Base-by-base conservation (phyloP, 2,329 filamentous ascomycete genomes). In the Colletotrichum gigasporum region DNA sequence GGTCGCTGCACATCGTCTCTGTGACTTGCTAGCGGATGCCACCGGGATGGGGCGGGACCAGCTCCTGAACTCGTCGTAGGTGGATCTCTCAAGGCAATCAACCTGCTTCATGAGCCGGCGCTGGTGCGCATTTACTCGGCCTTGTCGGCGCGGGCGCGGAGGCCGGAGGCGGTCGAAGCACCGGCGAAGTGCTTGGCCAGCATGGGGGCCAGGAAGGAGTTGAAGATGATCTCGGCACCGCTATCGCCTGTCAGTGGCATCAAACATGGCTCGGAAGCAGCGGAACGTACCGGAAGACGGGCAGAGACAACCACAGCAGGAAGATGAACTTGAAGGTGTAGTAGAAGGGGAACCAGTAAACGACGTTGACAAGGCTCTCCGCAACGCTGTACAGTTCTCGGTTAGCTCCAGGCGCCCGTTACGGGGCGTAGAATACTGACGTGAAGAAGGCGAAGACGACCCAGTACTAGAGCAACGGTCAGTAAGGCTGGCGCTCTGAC, bases 261-360 rank as follows among this genome's bases (percentile, higher is more conserved):
- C 69, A 5, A 34, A 11, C 14, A n/a, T 24, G 32, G 20, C 24
- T 24, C 16, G 32, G 48, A 44, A 22, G 16, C 54, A 24, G n/a
- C 41, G 24, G n/a, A 42, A 83, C 91, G 78, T 90, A 97, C 95
- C 86, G 85, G 85, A 96, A 97, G 80, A 92, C 87, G 79, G 96
- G 96, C 75, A 99, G 93, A 72, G 95, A 90, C 83, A 99, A 94
- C 96, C 96, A 99, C 79, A 99, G 90, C 74, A 98, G 87, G 79
- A 98, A 91, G 76, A 96, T 85, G 78, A 99, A 97, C 88, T 99
- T 99, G 91, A 99, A 98, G 78, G 94, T 95, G 83, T 93, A 99
- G 91, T 99, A 99, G 85, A 99, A 99, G 76, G 96, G 91, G 85
- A 96, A 93, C 92, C 92, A 96, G 87, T 96, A 96, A 68, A 95